These are phyloP conservation scores for Urochloa ruziziensis DNA, from an alignment of 176 grass and related monocot species.

Conservation along the genomic window DNA sequence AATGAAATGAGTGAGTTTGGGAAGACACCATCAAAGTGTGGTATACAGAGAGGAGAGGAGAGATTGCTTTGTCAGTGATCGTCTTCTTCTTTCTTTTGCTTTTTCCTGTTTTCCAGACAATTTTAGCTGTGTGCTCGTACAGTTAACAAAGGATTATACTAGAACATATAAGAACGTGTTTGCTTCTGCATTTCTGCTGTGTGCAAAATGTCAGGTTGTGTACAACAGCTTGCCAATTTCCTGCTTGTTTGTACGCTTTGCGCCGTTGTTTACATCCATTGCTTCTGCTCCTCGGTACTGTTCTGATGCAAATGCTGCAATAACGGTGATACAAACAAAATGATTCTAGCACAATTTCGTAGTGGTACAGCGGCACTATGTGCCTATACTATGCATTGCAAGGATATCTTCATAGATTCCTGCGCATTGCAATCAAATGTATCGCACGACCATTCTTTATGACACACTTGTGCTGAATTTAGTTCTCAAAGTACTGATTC, in stretches of 20 bases:
- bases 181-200: background rate
- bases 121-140: constrained; percentile 22
- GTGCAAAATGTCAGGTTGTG: background rate
- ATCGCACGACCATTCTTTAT: background rate
- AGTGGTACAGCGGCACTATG: background rate
- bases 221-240: background rate
- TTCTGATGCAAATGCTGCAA: constrained; percentile 10
- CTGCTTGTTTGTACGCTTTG: background rate
- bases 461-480: background rate
- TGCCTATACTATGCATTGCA: background rate
- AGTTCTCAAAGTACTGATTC: background rate
- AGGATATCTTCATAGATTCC: background rate
- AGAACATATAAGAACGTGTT: background rate
- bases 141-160: constrained; percentile 22
- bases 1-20: constrained; percentile 3
- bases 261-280: background rate
- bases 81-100: background rate
- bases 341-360: background rate
- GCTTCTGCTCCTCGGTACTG: background rate
- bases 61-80: background rate
- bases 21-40: background rate
- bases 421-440: background rate
- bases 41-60: background rate
- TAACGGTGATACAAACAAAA: background rate
- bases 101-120: background rate